Percentiles rank a stretch among this genome's conserved stretches.
Conservation (phyloP, 257 asterid genomes). For the Dorcoceras hygrometricum region DNA sequence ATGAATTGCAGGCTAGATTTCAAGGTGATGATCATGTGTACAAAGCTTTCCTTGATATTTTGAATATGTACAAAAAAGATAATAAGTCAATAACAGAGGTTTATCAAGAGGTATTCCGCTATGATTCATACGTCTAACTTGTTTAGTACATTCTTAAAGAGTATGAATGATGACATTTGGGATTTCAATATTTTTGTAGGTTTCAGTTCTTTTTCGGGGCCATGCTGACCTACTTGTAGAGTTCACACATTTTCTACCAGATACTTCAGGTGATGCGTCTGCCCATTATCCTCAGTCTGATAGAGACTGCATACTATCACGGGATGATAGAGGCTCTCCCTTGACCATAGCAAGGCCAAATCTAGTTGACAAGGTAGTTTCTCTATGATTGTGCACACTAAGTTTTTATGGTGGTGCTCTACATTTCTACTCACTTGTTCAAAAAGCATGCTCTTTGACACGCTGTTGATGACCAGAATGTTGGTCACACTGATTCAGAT, state of each 20-base stretch:
- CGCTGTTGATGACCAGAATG: conserved; percentile 41
- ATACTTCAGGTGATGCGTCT: conserved; percentile 58
- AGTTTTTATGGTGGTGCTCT: conserved; percentile 20
- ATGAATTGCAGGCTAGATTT: conserved; percentile 70
- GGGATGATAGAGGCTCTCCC: conserved; percentile 60
- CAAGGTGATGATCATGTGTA: conserved; percentile 81
- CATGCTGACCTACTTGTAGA: conserved; percentile 90
- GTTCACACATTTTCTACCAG: conserved; percentile 89
- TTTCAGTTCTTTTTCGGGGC: conserved; percentile 71
- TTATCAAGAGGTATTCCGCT: conserved; percentile 66
- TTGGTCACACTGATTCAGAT: conserved; percentile 44
- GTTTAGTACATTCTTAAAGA: conserved; percentile 4
- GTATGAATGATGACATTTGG: conserved; percentile 16
- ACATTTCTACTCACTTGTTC: conserved; percentile 29
- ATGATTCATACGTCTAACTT: conserved; percentile 21
- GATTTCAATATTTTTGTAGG: conserved; percentile 49
- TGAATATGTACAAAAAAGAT: conserved; percentile 77
- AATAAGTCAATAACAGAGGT: conserved; percentile 69
- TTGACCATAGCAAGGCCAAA: conserved; percentile 41
- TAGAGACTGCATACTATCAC: conserved; percentile 40
- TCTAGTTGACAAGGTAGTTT: conserved; percentile 63
- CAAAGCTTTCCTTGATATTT: conserved; percentile 85
- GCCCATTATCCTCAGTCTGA: conserved; percentile 42
- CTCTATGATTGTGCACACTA: conserved; percentile 22
- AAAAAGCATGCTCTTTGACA: conserved; percentile 52